These are phyloP conservation scores for Inosperma sp. DNA, from an alignment of 768 basidiomycete species.

Conservation along the genomic window DNA sequence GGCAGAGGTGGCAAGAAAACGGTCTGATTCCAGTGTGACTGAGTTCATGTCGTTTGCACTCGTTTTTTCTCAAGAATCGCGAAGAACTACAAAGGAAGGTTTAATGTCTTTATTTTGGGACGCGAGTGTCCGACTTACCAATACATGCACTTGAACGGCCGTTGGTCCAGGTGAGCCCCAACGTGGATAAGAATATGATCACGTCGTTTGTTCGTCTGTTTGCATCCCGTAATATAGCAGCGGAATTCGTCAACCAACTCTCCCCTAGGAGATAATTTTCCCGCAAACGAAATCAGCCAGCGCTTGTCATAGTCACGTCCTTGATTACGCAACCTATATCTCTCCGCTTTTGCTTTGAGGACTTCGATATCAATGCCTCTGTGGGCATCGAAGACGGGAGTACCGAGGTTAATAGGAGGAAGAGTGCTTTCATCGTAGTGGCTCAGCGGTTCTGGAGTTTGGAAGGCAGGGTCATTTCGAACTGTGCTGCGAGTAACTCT, in stretches of 20 bases:
- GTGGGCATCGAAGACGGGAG: constrained; percentile 63
- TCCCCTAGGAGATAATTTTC: constrained; percentile 55
- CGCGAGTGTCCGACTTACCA: constrained; percentile 44
- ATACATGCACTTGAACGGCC: constrained; percentile 57
- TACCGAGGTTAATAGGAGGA: constrained; percentile 34
- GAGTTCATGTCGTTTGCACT: constrained; percentile 71
- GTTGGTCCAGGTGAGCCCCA: constrained; percentile 65
- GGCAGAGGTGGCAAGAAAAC: constrained; percentile 54
- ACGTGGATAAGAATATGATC: constrained; percentile 75
- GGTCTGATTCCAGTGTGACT: constrained; percentile 59
- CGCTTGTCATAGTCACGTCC: constrained; percentile 56
- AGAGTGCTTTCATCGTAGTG: constrained; percentile 13
- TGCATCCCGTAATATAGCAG: constrained; percentile 64
- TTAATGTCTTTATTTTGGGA: neutral
- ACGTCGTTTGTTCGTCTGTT: constrained; percentile 63
- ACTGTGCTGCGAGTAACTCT: constrained; percentile 14
- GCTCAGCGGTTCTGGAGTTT: constrained; percentile 12
- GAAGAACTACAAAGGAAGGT: constrained; percentile 40
- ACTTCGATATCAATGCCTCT: constrained; percentile 52
- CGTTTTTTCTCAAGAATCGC: constrained; percentile 69
- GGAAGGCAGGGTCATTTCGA: constrained; percentile 9
- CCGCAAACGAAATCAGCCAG: constrained; percentile 66
- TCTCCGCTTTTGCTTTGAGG: constrained; percentile 50
- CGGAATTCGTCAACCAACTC: constrained; percentile 56
- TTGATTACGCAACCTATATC: constrained; percentile 50